Percentiles rank a stretch among this genome's conserved stretches.
Conservation (phyloP, 352 stramenopile species). For the Globisporangium nodosum region DNA sequence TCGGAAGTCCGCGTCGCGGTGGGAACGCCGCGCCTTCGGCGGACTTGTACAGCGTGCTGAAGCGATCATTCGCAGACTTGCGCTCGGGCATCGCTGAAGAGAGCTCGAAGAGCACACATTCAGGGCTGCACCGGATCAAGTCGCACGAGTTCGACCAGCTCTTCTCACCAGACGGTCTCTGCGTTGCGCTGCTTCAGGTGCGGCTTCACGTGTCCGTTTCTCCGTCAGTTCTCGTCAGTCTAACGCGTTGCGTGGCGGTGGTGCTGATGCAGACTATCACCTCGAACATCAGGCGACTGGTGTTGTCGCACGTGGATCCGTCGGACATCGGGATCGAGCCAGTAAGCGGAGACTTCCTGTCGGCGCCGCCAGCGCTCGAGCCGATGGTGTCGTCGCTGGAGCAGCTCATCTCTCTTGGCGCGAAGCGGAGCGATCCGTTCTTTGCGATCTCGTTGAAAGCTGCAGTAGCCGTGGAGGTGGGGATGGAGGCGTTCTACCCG, state of each 20-base stretch:
- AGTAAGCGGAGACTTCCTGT: constrained; percentile 41
- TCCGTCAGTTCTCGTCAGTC: background rate
- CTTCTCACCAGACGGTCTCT: constrained; percentile 61
- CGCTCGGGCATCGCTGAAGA: constrained; percentile 1
- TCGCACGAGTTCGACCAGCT: constrained; percentile 8
- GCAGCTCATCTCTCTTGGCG: constrained; percentile 72
- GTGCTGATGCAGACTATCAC: constrained; percentile 48
- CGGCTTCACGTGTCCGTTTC: background rate
- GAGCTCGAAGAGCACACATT: background rate
- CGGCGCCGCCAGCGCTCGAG: constrained; percentile 54
- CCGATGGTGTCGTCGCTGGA: constrained; percentile 63
- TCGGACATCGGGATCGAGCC: constrained; percentile 63
- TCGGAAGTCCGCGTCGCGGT: background rate
- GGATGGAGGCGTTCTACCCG: constrained; percentile 84
- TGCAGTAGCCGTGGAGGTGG: constrained; percentile 76
- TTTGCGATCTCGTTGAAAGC: constrained; percentile 82
- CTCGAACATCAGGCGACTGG: constrained; percentile 75
- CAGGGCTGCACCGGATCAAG: constrained; percentile 1
- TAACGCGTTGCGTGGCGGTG: too few species aligned
- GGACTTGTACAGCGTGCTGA: constrained; percentile 15
- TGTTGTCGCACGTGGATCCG: constrained; percentile 73
- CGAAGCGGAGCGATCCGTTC: constrained; percentile 74
- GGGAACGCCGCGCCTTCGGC: background rate
- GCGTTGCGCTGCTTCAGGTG: constrained; percentile 63
- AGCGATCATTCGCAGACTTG: constrained; percentile 15